Evolutionary conservation across 345 rosid genomes (phyloP), one percentile per base, ranked within the genome.

Genomic region (Ailanthus altissimus): DNA sequence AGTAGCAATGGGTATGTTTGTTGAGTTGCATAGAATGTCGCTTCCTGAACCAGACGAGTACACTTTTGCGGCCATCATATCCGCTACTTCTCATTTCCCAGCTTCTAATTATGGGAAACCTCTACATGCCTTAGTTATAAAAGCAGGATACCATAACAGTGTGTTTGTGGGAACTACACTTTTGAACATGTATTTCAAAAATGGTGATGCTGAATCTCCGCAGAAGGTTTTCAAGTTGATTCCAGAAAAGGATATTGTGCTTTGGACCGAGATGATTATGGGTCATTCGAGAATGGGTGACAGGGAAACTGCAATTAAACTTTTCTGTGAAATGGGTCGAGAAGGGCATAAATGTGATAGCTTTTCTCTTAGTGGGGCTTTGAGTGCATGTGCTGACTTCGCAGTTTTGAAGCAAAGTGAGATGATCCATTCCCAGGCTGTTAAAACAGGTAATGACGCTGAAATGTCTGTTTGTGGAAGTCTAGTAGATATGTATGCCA

Each of bases 191-290:
- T 95, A 95, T 85, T 92, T 93, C 80, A 82, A 71, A 42, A 88
- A 89, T 73, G 74, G 86, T 53, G 92, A 90, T 36, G 56, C 77
- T 57, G 88, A 84, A 72, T 86, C 93, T 76, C 93, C 96, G 26
- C 58, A 72, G 66, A 74, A 70, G 42, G 83, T 89, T 78, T 93
- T 92, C 78, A 49, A 40, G 80, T 81, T 66, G 72, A 81, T 86
- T 26, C 56, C 68, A 3, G 87, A 86, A 73, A 94, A 83, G 82
- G 99, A 95, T 79, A 45, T 87, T 51, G 90, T 93, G 82, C 89
- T 93, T 20, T 93, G 98, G 98, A 95, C 98, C 56, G 96, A 92
- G 88, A 93, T 95, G 91, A 88, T 95, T 42, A 82, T 88, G 66
- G 94, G 93, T 25, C 86, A 90, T 67, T 86, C 93, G 8, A 89